These are phyloP conservation scores for Artemisia tridentata DNA, from an alignment of 129 eudicot genomes.

Conservation along the genomic window DNA sequence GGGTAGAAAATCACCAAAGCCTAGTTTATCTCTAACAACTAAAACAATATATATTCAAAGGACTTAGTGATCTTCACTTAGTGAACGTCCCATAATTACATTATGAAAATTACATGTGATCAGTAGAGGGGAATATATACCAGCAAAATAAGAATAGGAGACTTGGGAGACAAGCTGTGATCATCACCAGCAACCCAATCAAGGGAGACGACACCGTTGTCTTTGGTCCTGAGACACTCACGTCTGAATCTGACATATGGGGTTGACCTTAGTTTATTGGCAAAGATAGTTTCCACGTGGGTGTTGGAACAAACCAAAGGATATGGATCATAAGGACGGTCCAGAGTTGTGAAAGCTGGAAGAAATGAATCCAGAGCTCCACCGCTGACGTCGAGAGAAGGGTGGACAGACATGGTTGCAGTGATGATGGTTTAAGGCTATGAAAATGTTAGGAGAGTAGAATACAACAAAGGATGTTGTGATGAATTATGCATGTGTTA, in stretches of 20 bases:
- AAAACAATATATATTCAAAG: too few species aligned
- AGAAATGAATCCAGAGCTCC: slow-evolving; percentile 54
- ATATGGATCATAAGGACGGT: slow-evolving; percentile 61
- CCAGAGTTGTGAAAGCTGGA: slow-evolving; percentile 53
- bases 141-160: slow-evolving; percentile 74
- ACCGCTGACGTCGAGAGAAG: slow-evolving; percentile 70
- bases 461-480: too few species aligned
- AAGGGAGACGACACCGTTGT: slow-evolving; percentile 69
- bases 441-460: too few species aligned
- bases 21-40: too few species aligned
- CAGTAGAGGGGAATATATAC: slow-evolving; percentile 28
- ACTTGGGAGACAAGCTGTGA: slow-evolving; percentile 38
- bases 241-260: slow-evolving; percentile 73
- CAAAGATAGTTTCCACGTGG: slow-evolving; percentile 89
- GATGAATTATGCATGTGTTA: too few species aligned
- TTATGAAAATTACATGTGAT: background rate
- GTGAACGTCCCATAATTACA: too few species aligned
- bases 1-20: too few species aligned
- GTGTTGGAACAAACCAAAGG: slow-evolving; percentile 60
- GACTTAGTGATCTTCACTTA: background rate
- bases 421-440: background rate
- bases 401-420: slow-evolving; percentile 40
- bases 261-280: slow-evolving; percentile 55
- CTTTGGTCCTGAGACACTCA: slow-evolving; percentile 68
- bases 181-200: slow-evolving; percentile 90